Conservation (phyloP, 176 grass and related monocot species). For the Pontederia crassipes region DNA sequence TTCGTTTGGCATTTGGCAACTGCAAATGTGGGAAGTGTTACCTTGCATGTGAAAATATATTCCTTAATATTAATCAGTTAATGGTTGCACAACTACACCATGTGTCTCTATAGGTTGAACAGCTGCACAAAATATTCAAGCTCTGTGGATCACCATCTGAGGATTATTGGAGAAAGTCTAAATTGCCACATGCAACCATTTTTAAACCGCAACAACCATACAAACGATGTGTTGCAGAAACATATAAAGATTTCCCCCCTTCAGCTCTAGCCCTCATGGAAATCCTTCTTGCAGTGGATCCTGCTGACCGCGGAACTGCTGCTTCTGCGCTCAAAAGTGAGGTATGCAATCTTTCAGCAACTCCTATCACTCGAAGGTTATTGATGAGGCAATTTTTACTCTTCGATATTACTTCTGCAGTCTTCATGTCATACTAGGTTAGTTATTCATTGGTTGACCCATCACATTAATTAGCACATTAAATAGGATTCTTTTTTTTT, state of each 20-base stretch:
- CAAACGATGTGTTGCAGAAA: slow-evolving; percentile 6
- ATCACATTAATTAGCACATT: no score
- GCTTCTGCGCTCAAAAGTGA: slow-evolving; percentile 1
- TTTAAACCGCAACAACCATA: slow-evolving; percentile 8
- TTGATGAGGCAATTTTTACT: no score
- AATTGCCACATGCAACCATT: slow-evolving; percentile 1
- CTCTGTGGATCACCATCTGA: slow-evolving; percentile 7
- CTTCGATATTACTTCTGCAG: no score
- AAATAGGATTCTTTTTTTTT: no score
- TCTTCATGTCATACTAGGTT: no score
- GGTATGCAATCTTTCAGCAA: background rate
- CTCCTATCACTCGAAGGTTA: background rate
- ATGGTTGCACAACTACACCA: background rate
- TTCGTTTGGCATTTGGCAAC: no score
- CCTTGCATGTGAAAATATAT: background rate
- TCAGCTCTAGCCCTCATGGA: slow-evolving; percentile 10
- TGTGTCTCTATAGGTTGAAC: background rate
- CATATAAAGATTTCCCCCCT: background rate
- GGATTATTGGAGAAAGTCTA: slow-evolving; percentile 4
- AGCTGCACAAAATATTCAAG: slow-evolving; percentile 10
- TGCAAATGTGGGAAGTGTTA: background rate
- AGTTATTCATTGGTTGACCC: no score
- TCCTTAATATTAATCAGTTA: background rate
- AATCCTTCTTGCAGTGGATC: background rate
- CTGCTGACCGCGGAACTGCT: slow-evolving; percentile 6